Evolutionary conservation across 305 asterid genomes (phyloP), one percentile per base, ranked within the genome.

Genomic region (Fraxinus greggii): DNA sequence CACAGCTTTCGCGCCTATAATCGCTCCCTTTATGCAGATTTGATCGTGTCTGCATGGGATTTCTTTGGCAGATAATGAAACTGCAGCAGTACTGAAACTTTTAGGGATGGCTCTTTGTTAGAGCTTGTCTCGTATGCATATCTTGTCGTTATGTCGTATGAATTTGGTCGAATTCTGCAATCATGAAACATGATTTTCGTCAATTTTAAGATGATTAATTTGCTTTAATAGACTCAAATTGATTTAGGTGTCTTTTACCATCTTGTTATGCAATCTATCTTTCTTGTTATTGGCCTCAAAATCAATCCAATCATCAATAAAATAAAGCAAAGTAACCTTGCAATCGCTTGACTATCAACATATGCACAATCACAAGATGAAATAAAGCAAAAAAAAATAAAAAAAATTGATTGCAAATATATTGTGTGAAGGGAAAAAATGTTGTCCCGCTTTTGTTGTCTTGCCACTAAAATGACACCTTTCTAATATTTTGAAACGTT

Each of bases 1-100:
- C 83, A 24, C 72, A 73, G 1, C 4, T 63, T 35, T 79, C 81
- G 23, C 83, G 80, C 7, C 5, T 83, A 33, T 83, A 59, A 23
- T 59, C 28, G 70, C 12, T 7, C 29, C 1, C 10, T 23, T 19
- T 23, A 8, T 19, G 1, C 70, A 7, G 28, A 2, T 19, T 59
- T 21, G 26, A 23, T 59, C 28, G 23, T 7, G 29, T 59, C 23
- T 21, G 12, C 2, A 59, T 59, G 70, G 28, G 70, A 59, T 59
- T 56, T 56, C 67, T 5, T 19, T 15, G 59, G 59, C 59, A 48
- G 19, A 48, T 48, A 15, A 48, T 48, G 59, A 48, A 45, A 45
- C 56, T 12, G 19, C n/a, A 12, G 5, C 56, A 45, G 56, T 3
- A 45, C 56, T 45, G 56, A 45, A 48, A 48, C 21, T 48, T 15